Base-by-base conservation (phyloP, 1,284 basidiomycete species). In the Lentinula novae-zelandiae region DNA sequence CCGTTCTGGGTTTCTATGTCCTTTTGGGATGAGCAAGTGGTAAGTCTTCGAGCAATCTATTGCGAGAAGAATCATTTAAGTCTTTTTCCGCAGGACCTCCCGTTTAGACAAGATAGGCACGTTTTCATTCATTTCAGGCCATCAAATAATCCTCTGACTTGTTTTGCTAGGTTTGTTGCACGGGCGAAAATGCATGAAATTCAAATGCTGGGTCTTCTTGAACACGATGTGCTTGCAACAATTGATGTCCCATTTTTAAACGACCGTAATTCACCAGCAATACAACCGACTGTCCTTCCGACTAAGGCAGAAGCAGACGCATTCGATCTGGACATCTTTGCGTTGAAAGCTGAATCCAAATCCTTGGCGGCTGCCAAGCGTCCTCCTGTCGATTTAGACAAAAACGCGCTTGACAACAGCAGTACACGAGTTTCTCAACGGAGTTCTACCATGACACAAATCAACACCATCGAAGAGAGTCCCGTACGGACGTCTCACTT, bases 151-250 rank as follows among this genome's bases (percentile, higher is more conserved):
- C 54, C 63, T 31, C 49, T 53, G 34, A 48, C 7, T 34, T 57
- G 40, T 13, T 53, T 50, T 20, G 31, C 3, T 64, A 92, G 90
- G 65, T 98, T 97, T 70, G 81, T 97, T 31, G 89, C 93, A 2
- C 86, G 94, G 48, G 93, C 92, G 42, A 93, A 92, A 74, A 96
- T 97, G 93, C 91, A 93, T 67, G 91, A 96, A 70, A 94, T 96
- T 51, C 91, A 96, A 70, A 95, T 93, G 91, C 82, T 96, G 7
- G 95, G 95, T 3, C 78, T 96, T 8, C 78, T 96, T 53, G 93
- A 95, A 67, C 91, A 96, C 69, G 95, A 95, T 69, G 87, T 94
- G 36, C 86, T 90, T 34, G 84, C 91, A 15, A 91, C 89, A 64
- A 95, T 96, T 61, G 91, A 90, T 63, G 86, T 94, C 12, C 93